These are phyloP conservation scores for Petunia secreta DNA, from an alignment of 257 asterid genomes.

Conservation along the genomic window DNA sequence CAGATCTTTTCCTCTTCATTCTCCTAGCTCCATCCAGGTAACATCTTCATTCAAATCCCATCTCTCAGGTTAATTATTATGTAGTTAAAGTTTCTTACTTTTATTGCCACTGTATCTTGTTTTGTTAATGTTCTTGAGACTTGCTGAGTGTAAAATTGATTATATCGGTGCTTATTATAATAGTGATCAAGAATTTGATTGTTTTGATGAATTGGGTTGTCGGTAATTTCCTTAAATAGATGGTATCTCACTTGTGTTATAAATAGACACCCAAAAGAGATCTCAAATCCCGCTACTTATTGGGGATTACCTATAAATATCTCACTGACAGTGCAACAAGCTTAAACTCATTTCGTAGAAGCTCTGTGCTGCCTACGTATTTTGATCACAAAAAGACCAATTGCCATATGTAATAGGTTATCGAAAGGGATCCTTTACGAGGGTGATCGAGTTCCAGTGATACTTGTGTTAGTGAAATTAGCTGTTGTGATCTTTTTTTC, in stretches of 20 bases:
- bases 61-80: background rate
- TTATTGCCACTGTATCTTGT: background rate
- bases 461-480: background rate
- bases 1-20: constrained; percentile 6
- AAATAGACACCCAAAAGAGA: too few relatives aligned
- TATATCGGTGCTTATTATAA: background rate
- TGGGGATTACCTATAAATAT: too few relatives aligned
- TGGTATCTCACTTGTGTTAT: too few relatives aligned
- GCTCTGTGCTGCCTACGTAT: background rate
- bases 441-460: background rate
- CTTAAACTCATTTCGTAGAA: background rate
- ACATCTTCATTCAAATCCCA: constrained; percentile 15
- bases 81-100: background rate
- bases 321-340: too few relatives aligned
- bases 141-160: background rate
- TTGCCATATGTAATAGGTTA: background rate
- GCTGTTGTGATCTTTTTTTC: background rate
- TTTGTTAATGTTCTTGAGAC: background rate
- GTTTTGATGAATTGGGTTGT: background rate
- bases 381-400: background rate
- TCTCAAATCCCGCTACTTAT: too few relatives aligned
- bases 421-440: background rate
- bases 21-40: constrained; percentile 4
- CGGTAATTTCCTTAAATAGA: background rate
- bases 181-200: background rate